These are phyloP conservation scores for Mariannaea sp. DNA, from an alignment of 2,329 filamentous ascomycete species.

Conservation along the genomic window DNA sequence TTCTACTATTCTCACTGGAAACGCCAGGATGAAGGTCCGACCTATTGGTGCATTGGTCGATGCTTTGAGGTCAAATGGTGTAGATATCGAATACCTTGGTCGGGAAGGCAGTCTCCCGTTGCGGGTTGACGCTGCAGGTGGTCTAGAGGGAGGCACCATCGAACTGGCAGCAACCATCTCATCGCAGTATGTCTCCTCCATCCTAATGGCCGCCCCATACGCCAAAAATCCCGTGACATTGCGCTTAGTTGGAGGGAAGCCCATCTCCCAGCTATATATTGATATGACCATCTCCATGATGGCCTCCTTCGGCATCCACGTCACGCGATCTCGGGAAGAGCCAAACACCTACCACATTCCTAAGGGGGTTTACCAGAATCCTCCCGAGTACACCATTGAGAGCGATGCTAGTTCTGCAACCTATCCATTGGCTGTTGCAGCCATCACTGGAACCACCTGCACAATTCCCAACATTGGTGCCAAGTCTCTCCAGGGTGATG, in stretches of 20 bases:
- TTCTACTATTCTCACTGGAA: conserved; percentile 86
- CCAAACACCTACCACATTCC: conserved; percentile 94
- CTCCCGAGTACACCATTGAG: conserved; percentile 85
- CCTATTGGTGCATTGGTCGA: conserved; percentile 94
- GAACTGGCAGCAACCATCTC: conserved; percentile 94
- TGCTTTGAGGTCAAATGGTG: conserved; percentile 83
- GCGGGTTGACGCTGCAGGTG: conserved; percentile 78
- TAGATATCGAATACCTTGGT: conserved; percentile 85
- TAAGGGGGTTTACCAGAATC: conserved; percentile 80
- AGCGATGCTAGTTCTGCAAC: conserved; percentile 98
- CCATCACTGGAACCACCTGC: conserved; percentile 93
- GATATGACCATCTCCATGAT: conserved; percentile 99
- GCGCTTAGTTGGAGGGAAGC: conserved; percentile 90
- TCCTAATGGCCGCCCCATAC: conserved; percentile 96
- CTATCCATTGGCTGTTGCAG: conserved; percentile 91
- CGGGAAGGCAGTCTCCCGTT: conserved; percentile 83
- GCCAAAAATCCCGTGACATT: conserved; percentile 92
- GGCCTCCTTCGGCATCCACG: conserved; percentile 84
- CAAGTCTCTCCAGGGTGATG: conserved; percentile 89
- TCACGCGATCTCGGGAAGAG: conserved; percentile 76
- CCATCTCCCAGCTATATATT: conserved; percentile 95
- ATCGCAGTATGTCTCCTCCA: conserved; percentile 97
- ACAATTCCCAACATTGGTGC: conserved; percentile 97
- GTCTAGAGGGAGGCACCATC: conserved; percentile 84
- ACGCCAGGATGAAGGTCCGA: conserved; percentile 92